A percentile compares a stretch with the other conserved stretches of the same genome.
These are phyloP conservation scores for Rhodotorula paludigena DNA, from an alignment of 768 basidiomycete species.

Conservation along the genomic window DNA sequence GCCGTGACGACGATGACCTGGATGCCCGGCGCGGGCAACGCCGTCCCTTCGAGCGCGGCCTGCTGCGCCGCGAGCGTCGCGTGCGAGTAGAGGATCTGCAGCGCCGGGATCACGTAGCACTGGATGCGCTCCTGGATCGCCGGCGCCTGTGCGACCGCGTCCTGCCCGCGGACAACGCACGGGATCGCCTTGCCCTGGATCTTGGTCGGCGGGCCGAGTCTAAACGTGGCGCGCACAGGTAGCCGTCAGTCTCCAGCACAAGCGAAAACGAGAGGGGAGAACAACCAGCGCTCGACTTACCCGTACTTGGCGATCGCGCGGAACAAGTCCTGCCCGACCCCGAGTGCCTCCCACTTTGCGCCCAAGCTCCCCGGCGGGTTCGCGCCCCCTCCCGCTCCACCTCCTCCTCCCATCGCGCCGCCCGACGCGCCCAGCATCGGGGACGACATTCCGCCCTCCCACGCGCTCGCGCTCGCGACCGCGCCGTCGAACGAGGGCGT, in stretches of 20 bases:
- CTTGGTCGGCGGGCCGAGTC: constrained; percentile 93
- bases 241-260: neutral
- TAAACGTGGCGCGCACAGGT: neutral
- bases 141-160: constrained; percentile 98
- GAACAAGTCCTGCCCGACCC: constrained; percentile 76
- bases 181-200: constrained; percentile 96
- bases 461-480: neutral
- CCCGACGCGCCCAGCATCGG: constrained; percentile 57
- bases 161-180: constrained; percentile 79
- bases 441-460: constrained; percentile 18
- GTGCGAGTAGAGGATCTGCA: constrained; percentile 63
- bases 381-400: constrained; percentile 9
- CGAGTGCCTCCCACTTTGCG: constrained; percentile 93
- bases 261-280: neutral
- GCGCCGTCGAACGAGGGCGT: neutral
- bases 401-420: constrained; percentile 52
- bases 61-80: constrained; percentile 15
- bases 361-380: constrained; percentile 61
- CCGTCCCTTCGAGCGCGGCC: constrained; percentile 28
- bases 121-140: constrained; percentile 98
- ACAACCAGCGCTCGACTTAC: constrained; percentile 5
- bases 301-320: constrained; percentile 84
- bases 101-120: constrained; percentile 88
- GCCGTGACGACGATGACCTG: constrained; percentile 91
- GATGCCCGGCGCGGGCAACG: constrained; percentile 62